These are phyloP conservation scores for Pezicula neosporulosa DNA, from an alignment of 2,329 filamentous ascomycete genomes.

Conservation along the genomic window DNA sequence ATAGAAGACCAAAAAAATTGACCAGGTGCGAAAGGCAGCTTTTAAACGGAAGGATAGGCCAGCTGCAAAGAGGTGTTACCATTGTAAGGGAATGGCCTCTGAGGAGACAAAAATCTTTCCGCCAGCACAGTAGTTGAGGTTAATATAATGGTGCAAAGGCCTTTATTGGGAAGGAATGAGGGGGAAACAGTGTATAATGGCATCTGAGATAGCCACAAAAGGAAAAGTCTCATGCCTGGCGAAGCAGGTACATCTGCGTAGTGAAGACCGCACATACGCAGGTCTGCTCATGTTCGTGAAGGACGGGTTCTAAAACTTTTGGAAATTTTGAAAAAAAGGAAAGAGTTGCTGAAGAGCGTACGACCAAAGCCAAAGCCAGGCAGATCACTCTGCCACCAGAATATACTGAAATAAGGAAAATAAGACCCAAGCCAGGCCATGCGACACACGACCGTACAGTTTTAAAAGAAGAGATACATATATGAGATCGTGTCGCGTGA, in stretches of 20 bases:
- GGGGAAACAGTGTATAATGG: neutral
- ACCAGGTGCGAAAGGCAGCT: too few relatives aligned
- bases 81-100: too few relatives aligned
- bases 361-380: constrained; percentile 7
- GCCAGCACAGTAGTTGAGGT: too few relatives aligned
- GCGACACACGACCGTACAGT: constrained; percentile 18
- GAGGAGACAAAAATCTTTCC: too few relatives aligned
- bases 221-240: constrained; percentile 13
- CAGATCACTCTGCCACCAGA: constrained; percentile 11
- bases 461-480: constrained; percentile 19
- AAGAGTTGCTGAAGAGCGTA: constrained; percentile 12
- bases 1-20: too few relatives aligned
- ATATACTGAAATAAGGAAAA: constrained; percentile 7
- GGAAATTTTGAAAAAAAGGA: constrained; percentile 17
- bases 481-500: constrained; percentile 29
- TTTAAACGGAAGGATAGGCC: too few relatives aligned
- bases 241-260: neutral
- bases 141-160: too few relatives aligned
- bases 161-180: too few relatives aligned
- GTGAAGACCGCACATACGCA: constrained; percentile 19
- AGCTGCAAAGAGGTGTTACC: too few relatives aligned
- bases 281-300: constrained; percentile 4
- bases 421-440: constrained; percentile 16
- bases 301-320: constrained; percentile 26
- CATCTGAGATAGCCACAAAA: neutral